phyloP scores from a whole-genome alignment of 345 rosid genomes.

The Eucalyptus tenuipes region DNA sequence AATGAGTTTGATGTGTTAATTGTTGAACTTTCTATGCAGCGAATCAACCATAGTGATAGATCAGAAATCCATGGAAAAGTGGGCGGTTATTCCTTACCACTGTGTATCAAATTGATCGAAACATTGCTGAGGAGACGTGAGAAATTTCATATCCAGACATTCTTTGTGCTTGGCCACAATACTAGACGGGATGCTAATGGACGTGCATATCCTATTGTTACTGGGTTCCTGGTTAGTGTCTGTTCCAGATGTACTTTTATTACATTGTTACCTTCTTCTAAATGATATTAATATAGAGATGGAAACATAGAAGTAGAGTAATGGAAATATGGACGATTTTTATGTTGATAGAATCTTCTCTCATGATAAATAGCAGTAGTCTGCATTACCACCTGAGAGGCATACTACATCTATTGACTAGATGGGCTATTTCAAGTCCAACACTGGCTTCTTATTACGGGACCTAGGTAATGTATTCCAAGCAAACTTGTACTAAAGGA shows the following conservation, averaged over 20 bases:
- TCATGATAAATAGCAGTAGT: neutral
- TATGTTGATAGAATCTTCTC: neutral
- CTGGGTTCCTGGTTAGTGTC: conserved; percentile 59
- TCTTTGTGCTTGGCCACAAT: conserved; percentile 64
- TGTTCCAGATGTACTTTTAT: neutral
- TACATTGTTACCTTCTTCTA: neutral
- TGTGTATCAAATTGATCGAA: conserved; percentile 63
- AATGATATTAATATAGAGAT: neutral
- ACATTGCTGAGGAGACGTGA: conserved; percentile 51
- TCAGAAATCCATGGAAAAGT: conserved; percentile 4
- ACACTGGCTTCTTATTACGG: neutral
- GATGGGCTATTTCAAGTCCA: neutral
- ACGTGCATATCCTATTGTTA: conserved; percentile 50
- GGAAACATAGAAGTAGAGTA: neutral
- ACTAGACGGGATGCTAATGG: conserved; percentile 57
- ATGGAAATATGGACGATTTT: neutral
- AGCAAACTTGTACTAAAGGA: neutral
- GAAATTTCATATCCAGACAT: conserved; percentile 48
- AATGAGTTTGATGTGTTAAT: neutral
- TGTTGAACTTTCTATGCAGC: conserved; percentile 37
- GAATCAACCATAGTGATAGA: conserved; percentile 1
- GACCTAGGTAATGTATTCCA: neutral
- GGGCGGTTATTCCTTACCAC: conserved; percentile 55
- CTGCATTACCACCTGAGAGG: neutral
- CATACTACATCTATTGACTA: neutral